Evolutionary conservation across 2,329 filamentous ascomycete species (phyloP).

Genomic region (Aspergillus fischeri): DNA sequence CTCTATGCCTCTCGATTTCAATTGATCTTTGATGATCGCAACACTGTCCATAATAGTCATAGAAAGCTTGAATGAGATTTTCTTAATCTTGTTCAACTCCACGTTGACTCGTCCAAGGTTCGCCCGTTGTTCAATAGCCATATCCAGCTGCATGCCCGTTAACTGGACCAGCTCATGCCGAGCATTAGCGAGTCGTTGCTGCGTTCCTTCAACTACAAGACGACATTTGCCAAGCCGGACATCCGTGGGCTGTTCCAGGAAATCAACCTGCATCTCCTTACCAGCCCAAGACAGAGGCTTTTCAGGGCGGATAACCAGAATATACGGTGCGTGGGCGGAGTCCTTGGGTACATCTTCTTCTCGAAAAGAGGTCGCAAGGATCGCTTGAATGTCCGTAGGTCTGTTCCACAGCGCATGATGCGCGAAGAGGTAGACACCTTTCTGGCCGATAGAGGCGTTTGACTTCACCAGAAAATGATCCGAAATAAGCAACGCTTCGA

Average conservation of each 20-base stretch:
- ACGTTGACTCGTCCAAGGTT: slow-evolving; percentile 90
- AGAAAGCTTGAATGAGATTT: slow-evolving; percentile 91
- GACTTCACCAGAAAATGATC: slow-evolving; percentile 85
- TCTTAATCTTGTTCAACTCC: slow-evolving; percentile 88
- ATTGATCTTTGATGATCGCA: slow-evolving; percentile 84
- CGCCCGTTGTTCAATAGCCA: slow-evolving; percentile 86
- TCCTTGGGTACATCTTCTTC: slow-evolving; percentile 68
- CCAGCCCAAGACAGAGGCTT: slow-evolving; percentile 77
- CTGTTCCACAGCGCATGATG: slow-evolving; percentile 73
- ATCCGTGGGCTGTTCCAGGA: slow-evolving; percentile 76
- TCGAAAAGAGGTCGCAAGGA: slow-evolving; percentile 75
- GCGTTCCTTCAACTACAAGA: slow-evolving; percentile 82
- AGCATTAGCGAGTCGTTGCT: slow-evolving; percentile 72
- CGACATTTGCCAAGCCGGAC: slow-evolving; percentile 82
- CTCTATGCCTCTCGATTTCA: slow-evolving; percentile 63
- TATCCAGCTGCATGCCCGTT: slow-evolving; percentile 80
- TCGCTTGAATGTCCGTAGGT: slow-evolving; percentile 75
- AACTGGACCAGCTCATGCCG: slow-evolving; percentile 70
- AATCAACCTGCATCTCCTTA: slow-evolving; percentile 63
- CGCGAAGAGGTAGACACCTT: slow-evolving; percentile 77
- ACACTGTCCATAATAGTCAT: slow-evolving; percentile 99
- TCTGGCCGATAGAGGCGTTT: slow-evolving; percentile 60
- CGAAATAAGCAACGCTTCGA: slow-evolving; percentile 73
- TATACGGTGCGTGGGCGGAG: slow-evolving; percentile 68
- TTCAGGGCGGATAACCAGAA: slow-evolving; percentile 81